A percentile compares a stretch with the other conserved stretches of the same genome.
Conservation (phyloP, 1,139 yeast species). For the Nadsonia commutata region DNA sequence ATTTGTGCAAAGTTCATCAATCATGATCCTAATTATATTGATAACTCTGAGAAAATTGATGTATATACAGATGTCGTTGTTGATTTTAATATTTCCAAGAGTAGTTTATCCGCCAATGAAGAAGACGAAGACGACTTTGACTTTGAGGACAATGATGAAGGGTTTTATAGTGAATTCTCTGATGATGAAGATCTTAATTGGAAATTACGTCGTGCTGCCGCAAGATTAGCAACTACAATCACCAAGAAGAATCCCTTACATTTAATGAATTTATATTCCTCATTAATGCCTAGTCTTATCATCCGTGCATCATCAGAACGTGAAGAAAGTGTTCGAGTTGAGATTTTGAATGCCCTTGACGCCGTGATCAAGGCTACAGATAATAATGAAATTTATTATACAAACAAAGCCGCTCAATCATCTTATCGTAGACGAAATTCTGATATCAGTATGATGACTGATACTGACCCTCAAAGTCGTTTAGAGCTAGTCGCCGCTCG, state of each 20-base stretch:
- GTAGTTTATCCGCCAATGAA: constrained; percentile 7
- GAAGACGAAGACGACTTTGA: constrained; percentile 17
- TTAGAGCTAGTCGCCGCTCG: constrained; percentile 11
- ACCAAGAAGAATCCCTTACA: constrained; percentile 23
- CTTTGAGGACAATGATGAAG: constrained; percentile 19
- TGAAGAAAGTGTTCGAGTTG: constrained; percentile 26
- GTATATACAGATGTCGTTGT: constrained; percentile 23
- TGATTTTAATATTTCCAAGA: constrained; percentile 7
- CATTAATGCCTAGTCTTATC: constrained; percentile 18
- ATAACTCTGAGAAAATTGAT: constrained; percentile 24
- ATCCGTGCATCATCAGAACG: constrained; percentile 22
- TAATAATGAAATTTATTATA: constrained; percentile 15
- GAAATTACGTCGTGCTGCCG: constrained; percentile 49
- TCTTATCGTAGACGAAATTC: constrained; percentile 18
- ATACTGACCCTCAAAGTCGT: constrained; percentile 15
- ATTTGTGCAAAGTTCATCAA: constrained; percentile 30
- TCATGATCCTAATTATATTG: constrained; percentile 45
- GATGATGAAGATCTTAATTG: constrained; percentile 53
- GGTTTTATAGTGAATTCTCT: constrained; percentile 26
- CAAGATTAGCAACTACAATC: constrained; percentile 31
- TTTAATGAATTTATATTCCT: constrained; percentile 13
- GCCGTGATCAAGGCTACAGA: constrained; percentile 19
- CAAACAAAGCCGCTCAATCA: constrained; percentile 14
- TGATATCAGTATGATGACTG: constrained; percentile 20
- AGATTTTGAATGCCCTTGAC: constrained; percentile 20